phyloP scores from a whole-genome alignment of 495 filamentous ascomycete species.

The Bacidia rubella region DNA sequence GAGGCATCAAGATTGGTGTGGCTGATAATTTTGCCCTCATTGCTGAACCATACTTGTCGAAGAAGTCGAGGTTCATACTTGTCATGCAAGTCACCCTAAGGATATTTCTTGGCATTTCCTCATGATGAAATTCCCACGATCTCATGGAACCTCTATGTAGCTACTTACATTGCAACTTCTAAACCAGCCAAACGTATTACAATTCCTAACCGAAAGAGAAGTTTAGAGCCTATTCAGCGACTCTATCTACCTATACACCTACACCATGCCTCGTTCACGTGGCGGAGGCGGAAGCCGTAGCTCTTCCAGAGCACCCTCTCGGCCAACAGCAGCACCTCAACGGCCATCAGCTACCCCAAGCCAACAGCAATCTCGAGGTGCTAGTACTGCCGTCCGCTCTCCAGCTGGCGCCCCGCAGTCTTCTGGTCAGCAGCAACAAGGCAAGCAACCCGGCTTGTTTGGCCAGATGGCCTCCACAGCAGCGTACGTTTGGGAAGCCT shows the following conservation, averaged over 20 bases:
- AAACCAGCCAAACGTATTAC: too few relatives aligned
- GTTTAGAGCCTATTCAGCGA: too few relatives aligned
- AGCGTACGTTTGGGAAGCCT: slow-evolving; percentile 51
- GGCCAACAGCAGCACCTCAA: slow-evolving; percentile 52
- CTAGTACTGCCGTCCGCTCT: slow-evolving; percentile 52
- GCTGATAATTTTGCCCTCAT: too few relatives aligned
- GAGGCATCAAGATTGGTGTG: background rate
- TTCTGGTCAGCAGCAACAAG: slow-evolving; percentile 33
- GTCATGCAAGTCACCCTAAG: too few relatives aligned
- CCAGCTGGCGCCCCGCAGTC: slow-evolving; percentile 32
- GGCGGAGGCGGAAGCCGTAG: slow-evolving; percentile 43
- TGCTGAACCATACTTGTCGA: too few relatives aligned
- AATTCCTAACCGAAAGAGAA: too few relatives aligned
- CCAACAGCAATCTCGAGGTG: slow-evolving; percentile 46
- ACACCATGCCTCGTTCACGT: slow-evolving; percentile 62
- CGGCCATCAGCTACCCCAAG: slow-evolving; percentile 40
- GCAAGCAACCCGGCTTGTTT: slow-evolving; percentile 51
- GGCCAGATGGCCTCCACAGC: slow-evolving; percentile 80
- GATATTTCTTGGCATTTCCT: too few relatives aligned
- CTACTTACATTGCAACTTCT: too few relatives aligned
- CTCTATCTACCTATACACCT: too few relatives aligned
- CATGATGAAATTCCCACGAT: too few relatives aligned
- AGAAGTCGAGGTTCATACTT: too few relatives aligned
- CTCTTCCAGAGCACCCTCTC: slow-evolving; percentile 40
- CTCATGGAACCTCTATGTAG: too few relatives aligned